Conservation (phyloP, 257 asterid genomes). For the Petunia secreta region DNA sequence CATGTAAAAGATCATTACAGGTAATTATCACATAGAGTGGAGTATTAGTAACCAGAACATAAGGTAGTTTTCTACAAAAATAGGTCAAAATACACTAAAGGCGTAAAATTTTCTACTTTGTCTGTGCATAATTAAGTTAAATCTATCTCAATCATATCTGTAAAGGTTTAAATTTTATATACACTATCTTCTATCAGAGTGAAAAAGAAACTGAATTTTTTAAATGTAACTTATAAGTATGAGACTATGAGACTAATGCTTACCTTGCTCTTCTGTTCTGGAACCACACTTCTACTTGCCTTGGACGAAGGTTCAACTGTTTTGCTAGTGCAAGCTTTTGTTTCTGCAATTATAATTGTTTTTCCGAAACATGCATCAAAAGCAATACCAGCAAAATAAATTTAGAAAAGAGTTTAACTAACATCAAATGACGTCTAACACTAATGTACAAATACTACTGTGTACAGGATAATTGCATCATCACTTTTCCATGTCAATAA, state of each 20-base stretch:
- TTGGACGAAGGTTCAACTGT: conserved; percentile 84
- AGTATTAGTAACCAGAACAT: too few species aligned
- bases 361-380: not conserved
- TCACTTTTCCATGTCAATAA: not conserved
- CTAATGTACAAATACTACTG: not conserved
- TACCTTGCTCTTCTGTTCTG: conserved; percentile 97
- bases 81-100: too few species aligned
- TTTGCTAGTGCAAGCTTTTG: conserved; percentile 81
- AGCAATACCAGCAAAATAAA: not conserved
- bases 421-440: not conserved
- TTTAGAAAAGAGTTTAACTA: not conserved
- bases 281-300: conserved; percentile 97
- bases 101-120: too few species aligned
- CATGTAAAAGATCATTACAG: too few species aligned
- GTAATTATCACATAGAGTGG: too few species aligned
- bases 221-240: not conserved
- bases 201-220: too few species aligned
- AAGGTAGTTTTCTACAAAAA: too few species aligned
- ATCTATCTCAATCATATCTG: too few species aligned
- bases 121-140: too few species aligned
- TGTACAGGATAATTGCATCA: not conserved
- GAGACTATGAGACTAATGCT: not conserved
- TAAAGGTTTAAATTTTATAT: too few species aligned
- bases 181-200: too few species aligned
- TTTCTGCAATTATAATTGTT: conserved; percentile 50